Evolutionary conservation across 768 basidiomycete species (phyloP).

Genomic region (Auriscalpium vulgare): DNA sequence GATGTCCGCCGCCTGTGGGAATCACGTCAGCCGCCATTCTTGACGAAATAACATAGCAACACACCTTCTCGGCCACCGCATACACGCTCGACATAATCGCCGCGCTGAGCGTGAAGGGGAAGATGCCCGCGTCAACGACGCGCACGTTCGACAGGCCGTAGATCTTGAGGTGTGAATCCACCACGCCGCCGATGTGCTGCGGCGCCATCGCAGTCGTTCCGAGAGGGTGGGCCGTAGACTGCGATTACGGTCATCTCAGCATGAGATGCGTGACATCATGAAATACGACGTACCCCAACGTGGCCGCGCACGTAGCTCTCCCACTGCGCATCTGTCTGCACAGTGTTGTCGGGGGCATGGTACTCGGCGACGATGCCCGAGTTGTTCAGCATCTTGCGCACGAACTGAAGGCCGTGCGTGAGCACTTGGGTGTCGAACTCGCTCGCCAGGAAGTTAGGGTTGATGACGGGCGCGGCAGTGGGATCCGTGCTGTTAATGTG

Average conservation of each 20-base stretch:
- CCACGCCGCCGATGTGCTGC: not conserved
- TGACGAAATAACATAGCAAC: not conserved
- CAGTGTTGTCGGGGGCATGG: not conserved
- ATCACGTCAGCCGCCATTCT: not conserved
- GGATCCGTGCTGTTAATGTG: not conserved
- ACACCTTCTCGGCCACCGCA: constrained; percentile 1
- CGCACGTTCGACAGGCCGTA: constrained; percentile 4
- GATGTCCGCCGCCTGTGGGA: not conserved
- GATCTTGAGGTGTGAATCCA: constrained; percentile 3
- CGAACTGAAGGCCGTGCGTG: not conserved
- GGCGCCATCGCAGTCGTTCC: constrained; percentile 27
- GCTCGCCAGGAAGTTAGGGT: not conserved
- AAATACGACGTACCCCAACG: not conserved
- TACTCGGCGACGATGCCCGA: not conserved
- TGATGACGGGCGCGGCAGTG: not conserved
- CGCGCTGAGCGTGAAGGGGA: not conserved
- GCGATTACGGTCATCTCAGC: not conserved
- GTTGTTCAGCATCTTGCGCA: not conserved
- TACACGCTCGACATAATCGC: constrained; percentile 1
- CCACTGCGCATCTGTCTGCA: not conserved
- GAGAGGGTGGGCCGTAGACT: not conserved
- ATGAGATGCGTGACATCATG: not conserved
- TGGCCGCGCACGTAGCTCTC: not conserved
- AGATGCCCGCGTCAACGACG: not conserved
- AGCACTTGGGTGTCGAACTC: not conserved